A percentile compares a stretch with the other conserved stretches of the same genome.
Evolutionary conservation across 805 yeast species (phyloP).

Genomic region (Metschnikowia cubensis): DNA sequence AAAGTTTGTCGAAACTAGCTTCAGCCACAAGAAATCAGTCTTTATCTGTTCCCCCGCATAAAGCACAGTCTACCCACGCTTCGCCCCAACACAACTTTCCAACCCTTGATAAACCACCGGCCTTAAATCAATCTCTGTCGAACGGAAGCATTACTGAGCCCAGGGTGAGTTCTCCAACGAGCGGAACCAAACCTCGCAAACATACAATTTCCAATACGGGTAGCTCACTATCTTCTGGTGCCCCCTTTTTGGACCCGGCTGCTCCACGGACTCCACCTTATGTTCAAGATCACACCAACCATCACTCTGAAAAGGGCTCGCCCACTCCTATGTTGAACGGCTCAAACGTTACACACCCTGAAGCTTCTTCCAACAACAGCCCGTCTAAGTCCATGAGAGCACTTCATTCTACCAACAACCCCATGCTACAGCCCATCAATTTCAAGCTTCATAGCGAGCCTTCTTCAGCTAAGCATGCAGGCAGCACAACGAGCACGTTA

Average conservation of each 20-base stretch:
- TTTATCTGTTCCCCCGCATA: constrained; percentile 4
- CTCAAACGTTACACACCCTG: constrained; percentile 8
- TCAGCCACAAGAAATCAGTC: constrained; percentile 9
- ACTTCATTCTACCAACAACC: constrained; percentile 40
- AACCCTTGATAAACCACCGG: constrained; percentile 37
- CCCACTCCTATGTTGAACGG: constrained; percentile 23
- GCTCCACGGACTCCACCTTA: constrained; percentile 17
- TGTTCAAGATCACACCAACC: constrained; percentile 1
- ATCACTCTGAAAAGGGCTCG: constrained; percentile 20
- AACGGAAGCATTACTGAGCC: constrained; percentile 39
- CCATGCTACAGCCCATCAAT: constrained; percentile 54
- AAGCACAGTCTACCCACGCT: neutral
- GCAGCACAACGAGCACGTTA: neutral
- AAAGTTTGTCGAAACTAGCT: constrained; percentile 29
- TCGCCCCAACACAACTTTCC: constrained; percentile 13
- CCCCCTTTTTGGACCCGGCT: constrained; percentile 6
- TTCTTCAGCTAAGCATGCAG: neutral
- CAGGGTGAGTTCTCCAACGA: constrained; percentile 21
- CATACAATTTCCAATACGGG: constrained; percentile 38
- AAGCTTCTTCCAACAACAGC: constrained; percentile 24
- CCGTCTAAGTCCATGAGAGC: constrained; percentile 50
- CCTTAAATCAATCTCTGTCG: constrained; percentile 41
- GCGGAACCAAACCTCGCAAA: constrained; percentile 28
- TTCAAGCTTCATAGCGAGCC: constrained; percentile 27
- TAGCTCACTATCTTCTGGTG: constrained; percentile 10